These are phyloP conservation scores for Fusarium phyllophilum DNA, from an alignment of 2,329 filamentous ascomycete genomes.

Conservation along the genomic window DNA sequence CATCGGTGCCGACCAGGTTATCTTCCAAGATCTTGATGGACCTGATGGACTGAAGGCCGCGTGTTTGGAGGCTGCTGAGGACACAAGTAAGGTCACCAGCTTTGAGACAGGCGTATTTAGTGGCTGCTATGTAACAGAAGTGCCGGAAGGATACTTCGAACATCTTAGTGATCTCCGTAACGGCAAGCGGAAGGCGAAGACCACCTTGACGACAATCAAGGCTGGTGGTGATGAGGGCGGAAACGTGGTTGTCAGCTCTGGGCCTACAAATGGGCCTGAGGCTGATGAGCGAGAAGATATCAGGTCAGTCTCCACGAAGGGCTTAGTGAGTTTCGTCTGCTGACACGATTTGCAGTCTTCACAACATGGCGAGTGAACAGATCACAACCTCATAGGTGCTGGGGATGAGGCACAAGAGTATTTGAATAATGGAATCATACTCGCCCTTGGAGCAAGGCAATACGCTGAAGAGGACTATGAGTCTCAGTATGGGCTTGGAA, in stretches of 20 bases:
- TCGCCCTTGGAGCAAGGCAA: conserved; percentile 74
- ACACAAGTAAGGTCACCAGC: conserved; percentile 62
- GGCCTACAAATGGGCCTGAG: conserved; percentile 22
- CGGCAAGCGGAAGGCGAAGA: conserved; percentile 58
- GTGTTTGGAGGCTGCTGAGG: conserved; percentile 76
- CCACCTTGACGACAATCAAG: conserved; percentile 9
- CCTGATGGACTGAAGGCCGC: conserved; percentile 73
- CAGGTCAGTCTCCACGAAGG: conserved; percentile 5
- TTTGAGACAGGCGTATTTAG: conserved; percentile 96
- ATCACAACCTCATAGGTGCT: conserved; percentile 66
- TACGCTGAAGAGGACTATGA: conserved; percentile 74
- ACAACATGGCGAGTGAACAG: conserved; percentile 22
- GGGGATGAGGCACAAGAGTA: conserved; percentile 70
- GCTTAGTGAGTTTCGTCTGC: background rate
- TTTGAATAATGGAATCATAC: conserved; percentile 72
- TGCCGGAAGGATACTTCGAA: conserved; percentile 83
- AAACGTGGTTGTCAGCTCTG: conserved; percentile 29
- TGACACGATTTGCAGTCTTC: conserved; percentile 10
- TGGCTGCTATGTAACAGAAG: conserved; percentile 84
- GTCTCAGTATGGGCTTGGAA: conserved; percentile 73
- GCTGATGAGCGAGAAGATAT: conserved; percentile 28
- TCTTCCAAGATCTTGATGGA: conserved; percentile 68
- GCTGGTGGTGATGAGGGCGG: conserved; percentile 17
- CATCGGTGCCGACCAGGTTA: conserved; percentile 65
- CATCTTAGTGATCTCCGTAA: conserved; percentile 78